Evolutionary conservation across 2,329 filamentous ascomycete genomes (phyloP), one percentile per base, ranked within the genome.

Genomic region (Stromatinia cepivora): DNA sequence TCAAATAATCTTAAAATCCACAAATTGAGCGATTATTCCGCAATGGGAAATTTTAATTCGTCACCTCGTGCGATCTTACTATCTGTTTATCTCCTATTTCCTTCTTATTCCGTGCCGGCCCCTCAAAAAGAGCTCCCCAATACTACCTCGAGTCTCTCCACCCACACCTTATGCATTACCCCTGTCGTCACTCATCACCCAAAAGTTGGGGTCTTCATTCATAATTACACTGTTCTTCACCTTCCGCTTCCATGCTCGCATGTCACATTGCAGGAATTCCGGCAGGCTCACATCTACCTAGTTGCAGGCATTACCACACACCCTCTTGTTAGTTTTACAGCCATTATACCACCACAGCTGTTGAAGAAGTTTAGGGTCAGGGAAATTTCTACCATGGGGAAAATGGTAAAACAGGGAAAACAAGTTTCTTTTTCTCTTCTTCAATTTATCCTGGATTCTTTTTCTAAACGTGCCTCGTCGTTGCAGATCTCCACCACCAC

Each of bases 141-240:
- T 52, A 13, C 46, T 52, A 52, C 61, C 46, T 63, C n/a, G 15
- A 52, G n/a, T 57, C 13, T 52, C n/a, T 25, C 56, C 36, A 42
- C 56, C 46, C 46, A 52, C 61, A 63, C 46, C 61, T 63, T 13
- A 63, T 63, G 61, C 61, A 63, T 25, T 39, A 28, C 22, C 61
- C 61, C 22, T 52, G 46, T 52, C 31, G 20, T 39, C 25, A 36
- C 10, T 63, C 22, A 28, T 2, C 46, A 52, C n/a, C 61, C 31
- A 48, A 63, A 63, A 46, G 17, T 34, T 61, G 58, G 58, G 58
- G 58, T 61, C 25, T 46, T 45, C 11, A 9, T 31, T 22, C 0
- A n/a, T 61, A 28, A 46, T 22, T 31, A 61, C 20, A 25, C 58
- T 13, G 10, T 36, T 52, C 46, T 63, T 62, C 20, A 50, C 59